Percentiles rank a stretch among this genome's conserved stretches.
Conservation (phyloP, 306 rosid species). For the Vicia villosa region DNA sequence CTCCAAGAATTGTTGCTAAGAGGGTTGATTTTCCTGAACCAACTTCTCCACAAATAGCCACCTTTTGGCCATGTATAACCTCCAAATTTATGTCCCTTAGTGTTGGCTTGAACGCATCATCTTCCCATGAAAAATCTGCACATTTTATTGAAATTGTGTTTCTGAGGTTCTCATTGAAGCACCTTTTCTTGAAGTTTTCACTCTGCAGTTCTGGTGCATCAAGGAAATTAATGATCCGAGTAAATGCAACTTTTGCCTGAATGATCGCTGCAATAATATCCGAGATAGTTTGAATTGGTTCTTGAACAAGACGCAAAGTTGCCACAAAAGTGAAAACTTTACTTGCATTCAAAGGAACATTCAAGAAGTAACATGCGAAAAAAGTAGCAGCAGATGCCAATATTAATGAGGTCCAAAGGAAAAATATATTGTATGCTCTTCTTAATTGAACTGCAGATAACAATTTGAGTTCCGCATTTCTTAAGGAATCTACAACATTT, state of each 20-base stretch:
- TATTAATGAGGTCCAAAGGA: conserved; percentile 57
- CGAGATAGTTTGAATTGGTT: conserved; percentile 51
- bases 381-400: too few relatives aligned
- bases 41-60: too few relatives aligned
- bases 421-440: conserved; percentile 45
- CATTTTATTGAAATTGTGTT: conserved; percentile 47
- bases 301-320: conserved; percentile 77
- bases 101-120: too few relatives aligned
- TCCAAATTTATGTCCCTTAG: too few relatives aligned
- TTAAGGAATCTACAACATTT: conserved; percentile 50
- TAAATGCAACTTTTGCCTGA: conserved; percentile 72
- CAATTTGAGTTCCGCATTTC: conserved; percentile 57
- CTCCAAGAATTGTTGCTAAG: too few relatives aligned
- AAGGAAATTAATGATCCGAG: conserved; percentile 58
- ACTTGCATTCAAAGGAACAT: too few relatives aligned
- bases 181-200: conserved; percentile 29
- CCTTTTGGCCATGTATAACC: too few relatives aligned
- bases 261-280: conserved; percentile 65
- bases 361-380: too few relatives aligned
- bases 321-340: too few relatives aligned
- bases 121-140: conserved; percentile 58
- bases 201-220: conserved; percentile 55
- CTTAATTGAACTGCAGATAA: conserved; percentile 49
- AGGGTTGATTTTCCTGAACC: too few relatives aligned
- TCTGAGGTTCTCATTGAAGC: conserved; percentile 18